Evolutionary conservation across 306 rosid species (phyloP).

Genomic region (Carpinus viminea): DNA sequence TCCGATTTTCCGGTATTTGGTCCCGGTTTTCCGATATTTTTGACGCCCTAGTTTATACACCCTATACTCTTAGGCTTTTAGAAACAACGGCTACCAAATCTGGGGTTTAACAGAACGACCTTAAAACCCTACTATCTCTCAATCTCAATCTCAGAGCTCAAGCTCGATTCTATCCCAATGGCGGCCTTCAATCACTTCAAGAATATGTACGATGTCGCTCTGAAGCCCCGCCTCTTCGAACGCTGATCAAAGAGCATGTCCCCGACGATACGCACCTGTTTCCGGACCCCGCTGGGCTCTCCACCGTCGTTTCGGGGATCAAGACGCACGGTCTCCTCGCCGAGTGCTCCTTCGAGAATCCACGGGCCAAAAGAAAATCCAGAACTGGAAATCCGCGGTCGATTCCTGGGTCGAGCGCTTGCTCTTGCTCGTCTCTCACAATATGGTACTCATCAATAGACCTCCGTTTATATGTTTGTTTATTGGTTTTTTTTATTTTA

Average conservation of each 20-base stretch:
- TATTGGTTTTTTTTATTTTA: not conserved
- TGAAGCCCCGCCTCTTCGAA: conserved; percentile 69
- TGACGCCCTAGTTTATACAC: no score
- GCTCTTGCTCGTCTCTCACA: conserved; percentile 42
- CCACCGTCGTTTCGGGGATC: conserved; percentile 47
- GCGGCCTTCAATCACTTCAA: conserved; percentile 53
- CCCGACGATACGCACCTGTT: conserved; percentile 49
- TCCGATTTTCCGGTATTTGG: no score
- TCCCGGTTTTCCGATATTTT: no score
- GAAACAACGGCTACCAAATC: no score
- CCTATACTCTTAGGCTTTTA: no score
- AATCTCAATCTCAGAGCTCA: no score
- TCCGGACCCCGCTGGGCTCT: conserved; percentile 41
- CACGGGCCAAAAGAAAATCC: conserved; percentile 35
- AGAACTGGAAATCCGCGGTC: conserved; percentile 66
- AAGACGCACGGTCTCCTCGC: conserved; percentile 63
- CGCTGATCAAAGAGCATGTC: conserved; percentile 50
- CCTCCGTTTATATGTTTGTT: no score
- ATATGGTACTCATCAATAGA: conserved; percentile 45
- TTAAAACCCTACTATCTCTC: no score
- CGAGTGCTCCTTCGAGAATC: conserved; percentile 40
- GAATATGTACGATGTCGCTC: conserved; percentile 64
- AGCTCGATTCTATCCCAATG: conserved; percentile 51
- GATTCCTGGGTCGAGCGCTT: conserved; percentile 70
- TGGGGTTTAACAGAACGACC: no score